A percentile compares a stretch with the other conserved stretches of the same genome.
Evolutionary conservation across 495 filamentous ascomycete genomes (phyloP).

Genomic region (Penicillium herquei): DNA sequence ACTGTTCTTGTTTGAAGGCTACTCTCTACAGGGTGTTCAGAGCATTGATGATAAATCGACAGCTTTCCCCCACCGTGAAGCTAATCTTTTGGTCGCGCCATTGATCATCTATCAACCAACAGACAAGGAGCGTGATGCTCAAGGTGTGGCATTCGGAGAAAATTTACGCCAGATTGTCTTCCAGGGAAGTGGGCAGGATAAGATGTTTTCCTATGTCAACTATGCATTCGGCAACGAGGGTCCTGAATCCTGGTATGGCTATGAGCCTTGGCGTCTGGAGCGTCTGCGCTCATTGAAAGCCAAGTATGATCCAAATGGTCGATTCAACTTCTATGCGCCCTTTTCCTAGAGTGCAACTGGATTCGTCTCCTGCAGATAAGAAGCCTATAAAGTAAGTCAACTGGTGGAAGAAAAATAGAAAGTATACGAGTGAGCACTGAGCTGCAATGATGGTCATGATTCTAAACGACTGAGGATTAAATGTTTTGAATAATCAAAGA

Average conservation of each 20-base stretch:
- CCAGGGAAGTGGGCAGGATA: slow-evolving; percentile 30
- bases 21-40: slow-evolving; percentile 47
- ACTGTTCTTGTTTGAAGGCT: slow-evolving; percentile 56
- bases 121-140: slow-evolving; percentile 22
- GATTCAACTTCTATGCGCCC: slow-evolving; percentile 51
- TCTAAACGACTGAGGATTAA: too few relatives aligned
- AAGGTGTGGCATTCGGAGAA: slow-evolving; percentile 37
- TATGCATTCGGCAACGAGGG: slow-evolving; percentile 58
- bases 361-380: too few relatives aligned
- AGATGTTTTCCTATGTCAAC: slow-evolving; percentile 55
- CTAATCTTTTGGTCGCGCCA: slow-evolving; percentile 45
- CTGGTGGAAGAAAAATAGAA: too few relatives aligned
- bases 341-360: not conserved
- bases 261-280: slow-evolving; percentile 47
- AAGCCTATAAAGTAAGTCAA: too few relatives aligned
- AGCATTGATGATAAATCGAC: slow-evolving; percentile 27
- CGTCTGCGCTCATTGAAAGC: slow-evolving; percentile 46
- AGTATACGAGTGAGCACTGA: too few relatives aligned
- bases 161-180: slow-evolving; percentile 42
- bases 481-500: too few relatives aligned
- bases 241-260: slow-evolving; percentile 45
- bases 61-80: slow-evolving; percentile 45
- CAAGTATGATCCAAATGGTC: slow-evolving; percentile 53
- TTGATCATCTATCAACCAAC: slow-evolving; percentile 38
- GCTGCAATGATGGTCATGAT: too few relatives aligned